These are phyloP conservation scores for Cochliopodium minus DNA, from an alignment of 208 protist species.

Conservation along the genomic window DNA sequence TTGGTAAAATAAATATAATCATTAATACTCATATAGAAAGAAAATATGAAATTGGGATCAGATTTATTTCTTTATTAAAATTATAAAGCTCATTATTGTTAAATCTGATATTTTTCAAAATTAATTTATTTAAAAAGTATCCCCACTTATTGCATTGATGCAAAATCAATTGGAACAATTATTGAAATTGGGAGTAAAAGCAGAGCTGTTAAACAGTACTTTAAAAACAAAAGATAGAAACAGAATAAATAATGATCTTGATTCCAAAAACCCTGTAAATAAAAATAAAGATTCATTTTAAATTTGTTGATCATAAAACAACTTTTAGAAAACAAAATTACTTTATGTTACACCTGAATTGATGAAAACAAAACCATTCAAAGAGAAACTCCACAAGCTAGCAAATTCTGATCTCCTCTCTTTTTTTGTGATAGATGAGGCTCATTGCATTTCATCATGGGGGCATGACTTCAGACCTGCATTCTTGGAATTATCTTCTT, in stretches of 20 bases:
- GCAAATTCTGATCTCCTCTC: background rate
- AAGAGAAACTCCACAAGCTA: background rate
- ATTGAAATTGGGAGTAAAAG: background rate
- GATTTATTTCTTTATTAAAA: too few species aligned
- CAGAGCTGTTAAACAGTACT: background rate
- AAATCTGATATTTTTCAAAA: slow-evolving; percentile 9
- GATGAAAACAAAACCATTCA: slow-evolving; percentile 19
- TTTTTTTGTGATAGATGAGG: background rate
- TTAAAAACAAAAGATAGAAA: background rate
- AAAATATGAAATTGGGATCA: too few species aligned
- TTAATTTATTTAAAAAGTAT: too few species aligned
- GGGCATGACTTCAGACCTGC: background rate
- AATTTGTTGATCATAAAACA: slow-evolving; percentile 19
- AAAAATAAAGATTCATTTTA: slow-evolving; percentile 7
- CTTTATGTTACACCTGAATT: slow-evolving; percentile 55
- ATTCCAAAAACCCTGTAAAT: too few species aligned
- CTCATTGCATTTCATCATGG: background rate
- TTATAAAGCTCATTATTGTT: too few species aligned
- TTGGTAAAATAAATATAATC: too few species aligned
- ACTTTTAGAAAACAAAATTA: slow-evolving; percentile 21
- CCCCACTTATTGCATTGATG: slow-evolving; percentile 57
- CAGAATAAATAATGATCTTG: background rate
- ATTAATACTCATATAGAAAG: too few species aligned
- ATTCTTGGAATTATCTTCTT: background rate
- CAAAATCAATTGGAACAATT: slow-evolving; percentile 48